phyloP scores from a whole-genome alignment of 2,329 filamentous ascomycete species.

The Clathrospora elynae region DNA sequence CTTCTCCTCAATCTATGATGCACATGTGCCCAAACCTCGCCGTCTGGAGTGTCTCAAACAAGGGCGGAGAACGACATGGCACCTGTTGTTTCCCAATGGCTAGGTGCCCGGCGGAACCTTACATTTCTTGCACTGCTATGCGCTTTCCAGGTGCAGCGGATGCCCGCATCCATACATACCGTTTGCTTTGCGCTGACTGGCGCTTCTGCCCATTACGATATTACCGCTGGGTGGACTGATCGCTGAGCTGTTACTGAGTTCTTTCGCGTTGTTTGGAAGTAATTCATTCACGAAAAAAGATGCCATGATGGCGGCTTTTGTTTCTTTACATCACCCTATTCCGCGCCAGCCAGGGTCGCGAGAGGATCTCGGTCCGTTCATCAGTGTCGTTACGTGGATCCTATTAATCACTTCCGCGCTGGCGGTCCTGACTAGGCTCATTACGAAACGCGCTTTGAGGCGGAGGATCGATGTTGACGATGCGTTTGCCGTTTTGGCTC shows the following conservation, averaged over 20 bases:
- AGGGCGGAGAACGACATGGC: slow-evolving; percentile 25
- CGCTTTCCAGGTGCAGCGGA: slow-evolving; percentile 15
- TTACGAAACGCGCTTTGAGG: slow-evolving; percentile 42
- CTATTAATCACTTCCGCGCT: slow-evolving; percentile 42
- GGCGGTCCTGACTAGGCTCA: slow-evolving; percentile 41
- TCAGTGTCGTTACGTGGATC: slow-evolving; percentile 46
- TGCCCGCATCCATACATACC: slow-evolving; percentile 14
- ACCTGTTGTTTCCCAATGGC: slow-evolving; percentile 17
- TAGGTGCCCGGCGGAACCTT: slow-evolving; percentile 17
- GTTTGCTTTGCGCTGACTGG: slow-evolving; percentile 12
- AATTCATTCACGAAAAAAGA: slow-evolving; percentile 20
- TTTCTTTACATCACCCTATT: slow-evolving; percentile 29
- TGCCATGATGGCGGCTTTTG: slow-evolving; percentile 37
- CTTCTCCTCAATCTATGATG: slow-evolving; percentile 21
- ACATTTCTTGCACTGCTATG: slow-evolving; percentile 27
- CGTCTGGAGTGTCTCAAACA: slow-evolving; percentile 16
- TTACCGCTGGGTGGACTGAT: neutral
- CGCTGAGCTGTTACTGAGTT: slow-evolving; percentile 9
- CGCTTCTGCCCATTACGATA: neutral
- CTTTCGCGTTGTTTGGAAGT: slow-evolving; percentile 8
- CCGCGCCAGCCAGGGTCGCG: slow-evolving; percentile 38
- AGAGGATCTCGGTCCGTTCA: slow-evolving; percentile 39
- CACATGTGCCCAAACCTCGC: slow-evolving; percentile 16
- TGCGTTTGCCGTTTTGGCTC: slow-evolving; percentile 42
- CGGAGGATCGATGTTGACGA: slow-evolving; percentile 43